These are phyloP conservation scores for Aaosphaeria pasadenensis DNA, from an alignment of 2,329 filamentous ascomycete species.

Conservation along the genomic window DNA sequence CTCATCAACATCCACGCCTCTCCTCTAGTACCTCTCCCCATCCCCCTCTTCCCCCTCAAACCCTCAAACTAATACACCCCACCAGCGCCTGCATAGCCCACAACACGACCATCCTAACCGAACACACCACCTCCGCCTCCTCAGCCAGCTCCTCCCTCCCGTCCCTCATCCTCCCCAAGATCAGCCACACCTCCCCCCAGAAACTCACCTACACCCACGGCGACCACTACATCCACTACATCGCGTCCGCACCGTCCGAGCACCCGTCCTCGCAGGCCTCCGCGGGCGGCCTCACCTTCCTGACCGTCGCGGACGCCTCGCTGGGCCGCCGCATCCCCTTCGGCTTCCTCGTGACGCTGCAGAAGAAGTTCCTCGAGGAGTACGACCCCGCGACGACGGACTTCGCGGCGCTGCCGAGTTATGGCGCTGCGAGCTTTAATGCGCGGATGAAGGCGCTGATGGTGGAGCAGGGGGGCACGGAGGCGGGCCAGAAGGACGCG, in stretches of 20 bases:
- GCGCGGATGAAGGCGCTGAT: constrained; percentile 71
- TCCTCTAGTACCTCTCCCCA: constrained; percentile 34
- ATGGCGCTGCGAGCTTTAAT: constrained; percentile 89
- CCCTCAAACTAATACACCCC: neutral
- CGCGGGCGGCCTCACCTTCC: constrained; percentile 82
- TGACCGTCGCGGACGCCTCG: constrained; percentile 79
- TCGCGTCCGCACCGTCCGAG: constrained; percentile 75
- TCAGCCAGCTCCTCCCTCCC: constrained; percentile 83
- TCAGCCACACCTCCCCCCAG: constrained; percentile 73
- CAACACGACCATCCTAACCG: constrained; percentile 86
- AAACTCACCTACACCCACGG: constrained; percentile 95
- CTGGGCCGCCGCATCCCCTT: constrained; percentile 89
- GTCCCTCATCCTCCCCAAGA: constrained; percentile 92
- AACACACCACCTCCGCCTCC: constrained; percentile 84
- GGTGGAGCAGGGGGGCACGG: constrained; percentile 78
- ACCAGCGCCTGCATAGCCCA: constrained; percentile 87
- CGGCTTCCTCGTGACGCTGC: constrained; percentile 86
- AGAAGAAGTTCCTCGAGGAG: constrained; percentile 75
- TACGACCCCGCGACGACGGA: constrained; percentile 67
- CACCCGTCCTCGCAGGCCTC: constrained; percentile 53
- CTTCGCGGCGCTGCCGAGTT: constrained; percentile 76
- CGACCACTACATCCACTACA: constrained; percentile 91
- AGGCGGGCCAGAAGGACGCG: constrained; percentile 69
- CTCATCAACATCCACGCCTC: constrained; percentile 36
- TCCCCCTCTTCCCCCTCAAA: neutral